Evolutionary conservation across 2,329 filamentous ascomycete genomes (phyloP).

Genomic region (Aurifilum marmelostoma): DNA sequence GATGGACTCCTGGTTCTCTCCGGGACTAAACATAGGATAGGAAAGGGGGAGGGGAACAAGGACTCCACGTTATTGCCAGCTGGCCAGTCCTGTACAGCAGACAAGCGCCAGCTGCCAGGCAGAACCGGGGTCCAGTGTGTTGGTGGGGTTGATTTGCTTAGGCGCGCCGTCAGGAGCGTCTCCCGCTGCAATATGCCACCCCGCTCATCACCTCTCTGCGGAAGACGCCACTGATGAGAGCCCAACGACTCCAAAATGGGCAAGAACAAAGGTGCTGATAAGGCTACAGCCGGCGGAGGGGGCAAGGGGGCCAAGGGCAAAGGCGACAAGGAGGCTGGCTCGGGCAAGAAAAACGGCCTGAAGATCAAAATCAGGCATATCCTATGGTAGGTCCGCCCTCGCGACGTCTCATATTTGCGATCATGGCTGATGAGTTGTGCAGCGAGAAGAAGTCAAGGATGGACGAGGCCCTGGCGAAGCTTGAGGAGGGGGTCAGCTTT

Average conservation of each 20-base stretch:
- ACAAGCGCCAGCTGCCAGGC: background rate
- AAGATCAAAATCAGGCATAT: conserved; percentile 77
- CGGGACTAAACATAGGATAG: background rate
- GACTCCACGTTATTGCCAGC: background rate
- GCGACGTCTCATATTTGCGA: background rate
- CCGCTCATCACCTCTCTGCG: background rate
- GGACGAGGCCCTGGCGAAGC: conserved; percentile 72
- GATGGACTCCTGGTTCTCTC: background rate
- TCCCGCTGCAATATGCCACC: background rate
- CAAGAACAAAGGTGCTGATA: conserved; percentile 41
- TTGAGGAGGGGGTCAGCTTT: conserved; percentile 70
- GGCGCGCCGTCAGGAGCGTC: background rate
- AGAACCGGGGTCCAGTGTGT: background rate
- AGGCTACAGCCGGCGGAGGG: conserved; percentile 22
- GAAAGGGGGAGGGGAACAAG: background rate
- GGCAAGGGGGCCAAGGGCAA: conserved; percentile 37
- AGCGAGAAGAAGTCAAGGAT: conserved; percentile 80
- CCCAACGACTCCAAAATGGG: conserved; percentile 33
- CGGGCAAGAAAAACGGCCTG: conserved; percentile 59
- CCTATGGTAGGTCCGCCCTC: conserved; percentile 45
- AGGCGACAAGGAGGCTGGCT: conserved; percentile 25
- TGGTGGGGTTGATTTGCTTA: conserved; percentile 2
- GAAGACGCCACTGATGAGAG: background rate
- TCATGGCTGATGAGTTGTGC: conserved; percentile 37
- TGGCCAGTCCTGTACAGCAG: background rate